These are phyloP conservation scores for Tolypocladium tundrense DNA, from an alignment of 2,329 filamentous ascomycete species.

Conservation along the genomic window DNA sequence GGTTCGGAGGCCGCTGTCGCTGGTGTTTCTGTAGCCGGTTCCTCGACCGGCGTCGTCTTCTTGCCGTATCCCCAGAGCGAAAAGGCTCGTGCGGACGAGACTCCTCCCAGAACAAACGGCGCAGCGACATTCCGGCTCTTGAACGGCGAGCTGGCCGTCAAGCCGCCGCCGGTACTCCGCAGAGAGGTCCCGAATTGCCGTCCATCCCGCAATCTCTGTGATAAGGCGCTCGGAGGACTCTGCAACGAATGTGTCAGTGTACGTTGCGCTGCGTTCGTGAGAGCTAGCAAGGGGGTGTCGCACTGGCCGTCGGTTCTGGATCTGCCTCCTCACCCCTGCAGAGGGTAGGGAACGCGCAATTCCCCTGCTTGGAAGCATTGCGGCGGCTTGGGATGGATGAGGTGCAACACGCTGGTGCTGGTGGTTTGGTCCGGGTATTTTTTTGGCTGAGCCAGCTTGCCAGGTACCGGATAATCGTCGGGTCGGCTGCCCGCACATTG, in stretches of 20 bases:
- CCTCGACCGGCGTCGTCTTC: conserved; percentile 12
- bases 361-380: conserved; percentile 36
- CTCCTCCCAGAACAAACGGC: conserved; percentile 19
- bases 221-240: conserved; percentile 14
- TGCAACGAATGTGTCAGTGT: conserved; percentile 11
- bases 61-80: conserved; percentile 25
- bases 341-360: conserved; percentile 28
- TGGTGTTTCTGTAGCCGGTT: conserved; percentile 6
- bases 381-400: conserved; percentile 11
- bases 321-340: conserved; percentile 18
- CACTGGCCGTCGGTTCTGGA: conserved; percentile 12
- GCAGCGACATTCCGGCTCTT: conserved; percentile 11
- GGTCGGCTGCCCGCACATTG: conserved; percentile 5
- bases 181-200: conserved; percentile 24
- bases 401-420: not conserved
- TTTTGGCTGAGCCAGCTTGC: conserved; percentile 12
- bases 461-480: conserved; percentile 29
- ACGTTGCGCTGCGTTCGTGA: not conserved
- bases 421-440: conserved; percentile 13
- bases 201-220: conserved; percentile 20
- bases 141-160: conserved; percentile 12
- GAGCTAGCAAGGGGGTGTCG: not conserved
- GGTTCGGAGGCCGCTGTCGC: conserved; percentile 9
- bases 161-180: conserved; percentile 10
- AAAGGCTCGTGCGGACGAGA: conserved; percentile 18